Evolutionary conservation across 371 early-diverging fungal genomes (phyloP), one percentile per base, ranked within the genome.

Genomic region (Mortierella sp.): DNA sequence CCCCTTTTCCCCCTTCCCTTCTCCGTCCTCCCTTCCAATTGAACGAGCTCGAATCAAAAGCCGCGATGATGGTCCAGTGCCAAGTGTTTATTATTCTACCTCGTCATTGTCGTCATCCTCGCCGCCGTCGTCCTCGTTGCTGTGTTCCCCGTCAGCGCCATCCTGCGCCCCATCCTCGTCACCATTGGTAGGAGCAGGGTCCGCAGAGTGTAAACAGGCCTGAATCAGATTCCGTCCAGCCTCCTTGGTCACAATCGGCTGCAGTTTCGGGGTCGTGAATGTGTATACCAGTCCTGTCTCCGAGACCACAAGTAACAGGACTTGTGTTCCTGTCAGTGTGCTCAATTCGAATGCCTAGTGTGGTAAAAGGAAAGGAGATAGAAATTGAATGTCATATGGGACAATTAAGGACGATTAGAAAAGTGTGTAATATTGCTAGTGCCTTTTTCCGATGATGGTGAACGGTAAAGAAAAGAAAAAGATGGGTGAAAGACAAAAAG

Each of bases 221-320:
- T 99, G 98, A 78, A 99, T 99, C 45, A 99, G 90, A 82, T 96
- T 96, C 88, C 97, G 97, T 70, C 98, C 98, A 82, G 98, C 98
- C 13, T 97, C 93, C 87, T 97, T 95, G 21, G 97, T 96, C 52
- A 99, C 97, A 44, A 99, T 91, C 19, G 98, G 98, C 89, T 98
- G 97, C 57, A 99, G 92, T 90, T 98, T 99, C 24, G 97, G 95
- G 6, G 99, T 99, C 19, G 99, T 98, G 88, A 98, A 99, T 0
- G 99, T 99, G 89, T 99, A 99, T 10, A 99, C 99, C 82, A 98
- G 95, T 34, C 99, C 99, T 34, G 98, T 98, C 89, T 98, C 99
- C 6, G 98, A 97, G 26, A 99, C 99, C 14, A 99, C 96, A 63
- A 99, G 87, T 63, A 99, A 90, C 74, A 99, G 91, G 57, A 99